A percentile compares a stretch with the other conserved stretches of the same genome.
phyloP scores from a whole-genome alignment of 2,329 filamentous ascomycete species.

The Diaporthe australafricana region DNA sequence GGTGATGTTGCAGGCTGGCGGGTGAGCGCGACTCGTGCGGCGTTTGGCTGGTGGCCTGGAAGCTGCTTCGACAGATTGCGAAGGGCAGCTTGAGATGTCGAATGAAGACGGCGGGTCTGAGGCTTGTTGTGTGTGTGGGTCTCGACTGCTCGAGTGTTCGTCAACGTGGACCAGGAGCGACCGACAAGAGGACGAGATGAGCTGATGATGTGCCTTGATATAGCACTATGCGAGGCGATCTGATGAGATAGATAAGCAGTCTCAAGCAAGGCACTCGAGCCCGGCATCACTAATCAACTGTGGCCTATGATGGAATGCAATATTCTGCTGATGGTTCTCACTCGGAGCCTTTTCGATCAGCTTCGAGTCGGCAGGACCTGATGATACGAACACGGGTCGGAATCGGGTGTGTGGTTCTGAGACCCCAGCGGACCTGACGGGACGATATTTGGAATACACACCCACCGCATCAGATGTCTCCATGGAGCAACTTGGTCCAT shows the following conservation, averaged over 20 bases:
- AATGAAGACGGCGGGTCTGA: constrained; percentile 21
- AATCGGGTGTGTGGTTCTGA: neutral
- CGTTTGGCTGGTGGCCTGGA: constrained; percentile 1
- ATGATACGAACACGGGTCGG: constrained; percentile 8
- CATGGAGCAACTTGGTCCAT: neutral
- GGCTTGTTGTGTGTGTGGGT: neutral
- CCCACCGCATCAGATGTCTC: constrained; percentile 1
- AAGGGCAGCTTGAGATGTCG: neutral
- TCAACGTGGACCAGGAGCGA: neutral
- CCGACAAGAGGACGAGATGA: constrained; percentile 11
- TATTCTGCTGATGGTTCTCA: neutral
- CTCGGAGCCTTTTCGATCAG: neutral
- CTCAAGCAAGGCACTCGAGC: neutral
- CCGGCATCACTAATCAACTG: constrained; percentile 16
- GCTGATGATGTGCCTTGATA: constrained; percentile 14
- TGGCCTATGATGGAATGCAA: neutral
- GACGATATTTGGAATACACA: constrained; percentile 14
- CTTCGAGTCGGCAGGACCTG: neutral
- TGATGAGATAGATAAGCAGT: neutral
- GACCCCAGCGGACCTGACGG: neutral
- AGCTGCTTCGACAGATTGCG: neutral
- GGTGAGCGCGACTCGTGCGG: neutral
- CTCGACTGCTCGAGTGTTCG: constrained; percentile 2
- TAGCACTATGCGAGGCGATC: neutral
- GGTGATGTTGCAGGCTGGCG: constrained; percentile 9